Conservation (phyloP, 805 yeast species). For the Cyberlindnera xishuangbannaensis region DNA sequence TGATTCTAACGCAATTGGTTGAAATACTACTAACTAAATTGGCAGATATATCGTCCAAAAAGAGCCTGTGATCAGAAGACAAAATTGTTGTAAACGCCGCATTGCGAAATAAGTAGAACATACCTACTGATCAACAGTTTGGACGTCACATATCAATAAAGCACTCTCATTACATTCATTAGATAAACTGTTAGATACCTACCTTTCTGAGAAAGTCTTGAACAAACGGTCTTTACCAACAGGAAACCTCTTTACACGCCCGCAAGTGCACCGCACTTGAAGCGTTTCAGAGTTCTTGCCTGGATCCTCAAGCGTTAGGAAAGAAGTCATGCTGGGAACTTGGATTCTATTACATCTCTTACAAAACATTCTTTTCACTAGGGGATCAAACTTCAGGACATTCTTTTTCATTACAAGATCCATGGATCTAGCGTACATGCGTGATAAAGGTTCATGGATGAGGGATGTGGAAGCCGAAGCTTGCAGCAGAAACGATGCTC, state of each 20-base stretch:
- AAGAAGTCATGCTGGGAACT: conserved; percentile 42
- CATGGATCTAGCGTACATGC: conserved; percentile 49
- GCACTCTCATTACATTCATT: too few species aligned
- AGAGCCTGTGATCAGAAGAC: conserved; percentile 24
- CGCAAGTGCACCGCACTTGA: conserved; percentile 50
- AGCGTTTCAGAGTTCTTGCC: conserved; percentile 44
- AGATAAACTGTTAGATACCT: too few species aligned
- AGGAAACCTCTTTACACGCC: conserved; percentile 49
- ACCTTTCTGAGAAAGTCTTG: conserved; percentile 30
- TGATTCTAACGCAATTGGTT: neutral
- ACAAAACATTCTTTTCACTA: conserved; percentile 62
- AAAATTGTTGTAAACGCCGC: conserved; percentile 8
- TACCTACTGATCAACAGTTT: too few species aligned
- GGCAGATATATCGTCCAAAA: conserved; percentile 29
- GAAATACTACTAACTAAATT: neutral
- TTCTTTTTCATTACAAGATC: conserved; percentile 61
- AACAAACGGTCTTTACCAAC: conserved; percentile 51
- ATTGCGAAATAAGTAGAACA: neutral
- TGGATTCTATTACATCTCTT: conserved; percentile 53
- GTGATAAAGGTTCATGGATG: conserved; percentile 39
- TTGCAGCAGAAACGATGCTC: conserved; percentile 57
- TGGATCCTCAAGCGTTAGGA: conserved; percentile 35
- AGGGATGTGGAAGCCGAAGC: conserved; percentile 24
- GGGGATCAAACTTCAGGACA: conserved; percentile 59
- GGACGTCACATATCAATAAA: too few species aligned